These are phyloP conservation scores for Huntiella bhutanensis DNA, from an alignment of 2,329 filamentous ascomycete genomes.

Conservation along the genomic window DNA sequence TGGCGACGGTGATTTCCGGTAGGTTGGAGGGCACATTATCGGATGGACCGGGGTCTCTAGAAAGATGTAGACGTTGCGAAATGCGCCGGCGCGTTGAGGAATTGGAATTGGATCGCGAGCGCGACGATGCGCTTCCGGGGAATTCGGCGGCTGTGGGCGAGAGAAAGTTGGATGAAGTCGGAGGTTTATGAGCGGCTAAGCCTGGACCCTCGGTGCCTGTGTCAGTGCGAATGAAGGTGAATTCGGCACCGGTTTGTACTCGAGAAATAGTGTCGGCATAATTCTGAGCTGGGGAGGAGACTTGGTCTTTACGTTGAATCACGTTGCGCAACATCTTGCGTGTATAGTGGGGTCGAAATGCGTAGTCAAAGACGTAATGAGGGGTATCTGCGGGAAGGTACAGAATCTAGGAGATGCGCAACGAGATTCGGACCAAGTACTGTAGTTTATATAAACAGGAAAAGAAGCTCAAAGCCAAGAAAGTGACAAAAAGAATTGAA, in stretches of 20 bases:
- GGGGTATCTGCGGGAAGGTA: too few relatives aligned
- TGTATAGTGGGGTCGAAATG: neutral
- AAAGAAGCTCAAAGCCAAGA: neutral
- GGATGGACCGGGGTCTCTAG: constrained; percentile 38
- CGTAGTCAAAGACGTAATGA: too few relatives aligned
- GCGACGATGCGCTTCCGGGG: constrained; percentile 15
- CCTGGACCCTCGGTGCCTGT: constrained; percentile 42
- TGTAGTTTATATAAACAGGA: neutral
- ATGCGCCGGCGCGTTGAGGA: constrained; percentile 32
- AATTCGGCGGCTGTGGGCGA: constrained; percentile 6
- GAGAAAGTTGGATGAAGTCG: constrained; percentile 7
- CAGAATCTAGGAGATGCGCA: neutral
- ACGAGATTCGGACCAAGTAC: neutral
- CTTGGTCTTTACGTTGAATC: constrained; percentile 33
- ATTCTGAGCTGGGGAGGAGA: constrained; percentile 19
- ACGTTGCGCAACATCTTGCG: constrained; percentile 32
- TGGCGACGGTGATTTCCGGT: constrained; percentile 43
- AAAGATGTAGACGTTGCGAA: constrained; percentile 53
- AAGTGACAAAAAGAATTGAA: neutral
- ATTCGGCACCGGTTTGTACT: constrained; percentile 35
- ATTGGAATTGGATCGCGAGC: constrained; percentile 27
- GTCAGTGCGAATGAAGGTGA: constrained; percentile 72
- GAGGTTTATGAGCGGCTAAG: constrained; percentile 13
- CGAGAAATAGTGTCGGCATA: constrained; percentile 20
- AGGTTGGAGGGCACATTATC: constrained; percentile 62